Evolutionary conservation across 306 rosid species (phyloP), one percentile per base, ranked within the genome.

Genomic region (Carpinus viminea): DNA sequence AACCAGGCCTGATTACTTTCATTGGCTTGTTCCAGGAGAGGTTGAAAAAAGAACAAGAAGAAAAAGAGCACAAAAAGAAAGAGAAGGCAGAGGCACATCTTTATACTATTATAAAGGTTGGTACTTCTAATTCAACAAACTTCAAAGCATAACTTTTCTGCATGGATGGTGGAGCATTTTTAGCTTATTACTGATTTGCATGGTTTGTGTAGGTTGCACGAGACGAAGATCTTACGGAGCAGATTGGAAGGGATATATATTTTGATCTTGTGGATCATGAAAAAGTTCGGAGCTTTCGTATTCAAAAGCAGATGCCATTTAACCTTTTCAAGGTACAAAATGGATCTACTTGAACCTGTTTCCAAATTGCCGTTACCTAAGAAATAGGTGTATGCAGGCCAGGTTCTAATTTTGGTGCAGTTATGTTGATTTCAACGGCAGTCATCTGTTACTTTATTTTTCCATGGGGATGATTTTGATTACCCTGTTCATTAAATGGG

Each of bases 221-320:
- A 12, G 93, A 94, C 38, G 98, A 86, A 68, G 88, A 92, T 74
- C 91, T 94, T 24, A 34, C 66, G 8, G 93, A 86, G 62, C 97
- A 94, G 79, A 94, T 94, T 82, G 98, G 98, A 61, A 94, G 82
- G 86, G 93, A 90, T 72, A 87, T 91, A 74, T 92, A 87, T 87
- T 94, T 94, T 90, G 97, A 94, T 88, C 96, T 92, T 61, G 98
- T 92, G 71, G 97, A 94, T 73, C 97, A 94, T 82, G 97, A 92
- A 83, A 94, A 92, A 92, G 97, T 94, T 79, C 82, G 85, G 81
- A 89, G 92, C 82, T 94, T 94, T 80, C 94, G 97, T 36, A 89
- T 92, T 59, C 96, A 88, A 78, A 94, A 94, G 83, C 94, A 90
- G 76, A 83, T 77, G 62, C 73, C 87, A 34, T 94, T 94, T 77